These are phyloP conservation scores for Cyberlindnera subsufficiens DNA, from an alignment of 805 yeast species.

Conservation along the genomic window DNA sequence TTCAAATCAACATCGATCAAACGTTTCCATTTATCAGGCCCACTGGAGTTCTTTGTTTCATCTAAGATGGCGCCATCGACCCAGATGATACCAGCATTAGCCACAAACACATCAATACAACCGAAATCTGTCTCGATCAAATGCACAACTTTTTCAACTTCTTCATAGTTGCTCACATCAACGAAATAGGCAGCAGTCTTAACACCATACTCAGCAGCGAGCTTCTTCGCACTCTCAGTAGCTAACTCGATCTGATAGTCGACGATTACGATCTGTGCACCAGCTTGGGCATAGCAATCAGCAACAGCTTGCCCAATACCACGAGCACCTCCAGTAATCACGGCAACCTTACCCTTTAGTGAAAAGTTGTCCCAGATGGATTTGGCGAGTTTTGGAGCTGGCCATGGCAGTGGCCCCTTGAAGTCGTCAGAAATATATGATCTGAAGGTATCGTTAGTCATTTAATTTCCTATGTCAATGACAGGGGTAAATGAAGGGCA, in stretches of 20 bases:
- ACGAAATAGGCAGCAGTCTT: constrained; percentile 47
- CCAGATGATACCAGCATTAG: constrained; percentile 90
- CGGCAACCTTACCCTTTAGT: constrained; percentile 75
- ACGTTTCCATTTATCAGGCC: constrained; percentile 56
- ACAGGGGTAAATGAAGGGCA: no score
- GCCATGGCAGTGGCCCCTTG: constrained; percentile 40
- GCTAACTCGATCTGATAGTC: constrained; percentile 29
- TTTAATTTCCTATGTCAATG: not conserved
- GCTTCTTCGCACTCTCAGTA: constrained; percentile 52
- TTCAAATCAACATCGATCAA: constrained; percentile 72
- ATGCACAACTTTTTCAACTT: constrained; percentile 23
- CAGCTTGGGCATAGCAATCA: constrained; percentile 80
- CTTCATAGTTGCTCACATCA: constrained; percentile 23
- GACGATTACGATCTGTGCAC: constrained; percentile 66
- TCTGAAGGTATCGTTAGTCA: constrained; percentile 12
- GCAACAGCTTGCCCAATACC: constrained; percentile 84
- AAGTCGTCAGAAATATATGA: constrained; percentile 22
- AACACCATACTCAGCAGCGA: constrained; percentile 54
- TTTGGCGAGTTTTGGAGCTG: constrained; percentile 44
- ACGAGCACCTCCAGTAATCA: constrained; percentile 78
- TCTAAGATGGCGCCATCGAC: constrained; percentile 53
- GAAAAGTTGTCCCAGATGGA: constrained; percentile 66
- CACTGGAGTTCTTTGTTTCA: constrained; percentile 19
- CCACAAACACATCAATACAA: constrained; percentile 75
- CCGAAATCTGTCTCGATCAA: constrained; percentile 58